Evolutionary conservation across 2,329 filamentous ascomycete species (phyloP).

Genomic region (Hypomyces perniciosus): DNA sequence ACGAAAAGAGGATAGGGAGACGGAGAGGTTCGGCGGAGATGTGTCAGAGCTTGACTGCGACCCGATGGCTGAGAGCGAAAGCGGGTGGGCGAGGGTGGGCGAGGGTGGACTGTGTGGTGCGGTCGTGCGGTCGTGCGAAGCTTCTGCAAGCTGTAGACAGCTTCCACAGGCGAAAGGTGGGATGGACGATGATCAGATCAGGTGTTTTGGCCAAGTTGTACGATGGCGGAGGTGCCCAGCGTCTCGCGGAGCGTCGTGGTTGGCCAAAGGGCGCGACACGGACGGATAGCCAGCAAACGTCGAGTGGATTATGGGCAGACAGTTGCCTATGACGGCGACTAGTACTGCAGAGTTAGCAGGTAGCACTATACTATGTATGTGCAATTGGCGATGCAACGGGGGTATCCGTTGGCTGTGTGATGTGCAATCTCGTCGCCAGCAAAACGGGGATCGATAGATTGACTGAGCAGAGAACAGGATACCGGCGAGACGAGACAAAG

Average conservation of each 20-base stretch:
- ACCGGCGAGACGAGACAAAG: slow-evolving; percentile 9
- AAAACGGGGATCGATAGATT: not conserved
- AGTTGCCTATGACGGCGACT: too few relatives aligned
- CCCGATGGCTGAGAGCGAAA: slow-evolving; percentile 6
- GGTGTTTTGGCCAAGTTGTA: slow-evolving; percentile 1
- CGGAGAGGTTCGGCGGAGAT: slow-evolving; percentile 4
- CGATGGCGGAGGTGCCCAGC: not conserved
- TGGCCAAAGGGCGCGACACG: too few relatives aligned
- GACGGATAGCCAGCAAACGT: too few relatives aligned
- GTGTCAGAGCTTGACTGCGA: slow-evolving; percentile 9
- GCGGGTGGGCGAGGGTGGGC: slow-evolving; percentile 5
- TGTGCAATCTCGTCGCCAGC: too few relatives aligned
- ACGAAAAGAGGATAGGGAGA: slow-evolving; percentile 5
- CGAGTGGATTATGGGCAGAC: too few relatives aligned
- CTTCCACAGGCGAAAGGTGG: slow-evolving; percentile 6
- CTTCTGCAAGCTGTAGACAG: not conserved
- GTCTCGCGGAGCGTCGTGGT: not conserved
- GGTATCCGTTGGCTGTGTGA: too few relatives aligned
- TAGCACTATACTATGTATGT: too few relatives aligned
- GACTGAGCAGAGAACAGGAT: not conserved
- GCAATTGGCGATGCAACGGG: too few relatives aligned
- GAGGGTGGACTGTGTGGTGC: slow-evolving; percentile 9
- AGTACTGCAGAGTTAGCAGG: too few relatives aligned
- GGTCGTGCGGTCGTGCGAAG: not conserved
- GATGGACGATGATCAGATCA: slow-evolving; percentile 7